Base-by-base conservation (phyloP, 2,329 filamentous ascomycete species). In the Gnomoniopsis smithogilvyi region DNA sequence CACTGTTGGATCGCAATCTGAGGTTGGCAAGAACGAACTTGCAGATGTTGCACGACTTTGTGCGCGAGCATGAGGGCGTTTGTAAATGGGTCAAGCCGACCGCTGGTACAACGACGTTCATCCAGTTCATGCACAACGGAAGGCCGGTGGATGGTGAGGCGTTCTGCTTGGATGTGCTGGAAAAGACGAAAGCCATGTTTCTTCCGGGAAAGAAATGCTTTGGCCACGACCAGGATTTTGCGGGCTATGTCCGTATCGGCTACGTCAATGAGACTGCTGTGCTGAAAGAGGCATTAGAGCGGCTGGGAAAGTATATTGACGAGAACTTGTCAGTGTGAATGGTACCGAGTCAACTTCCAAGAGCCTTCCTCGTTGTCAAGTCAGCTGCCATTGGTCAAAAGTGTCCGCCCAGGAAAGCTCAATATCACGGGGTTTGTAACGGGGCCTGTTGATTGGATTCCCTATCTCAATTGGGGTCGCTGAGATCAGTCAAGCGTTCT, bases 71-170 rank as follows among this genome's bases (percentile, higher is more conserved):
- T 68, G 77, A 80, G 43, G 80, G 82, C 63, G 79, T 83, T 7
- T 88, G 85, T 66, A 81, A 81, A 1, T 95, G 89, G 89, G 79
- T 86, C 4, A 89, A 85, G 71, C 92, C 92, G 1, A 83, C 83
- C 6, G 91, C 90, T 1, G 92, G 91, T 0, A 96, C 91, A 2
- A 94, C 89, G 10, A 89, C 89, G 0, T 90, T 96, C 67, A 74
- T 96, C 58, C 85, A 82, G 66, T 91, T 96, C 64, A 78, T 77
- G 55, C 78, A 80, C 53, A 80, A 82, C 0, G 71, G 76, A 0
- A 77, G 80, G 68, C 80, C 85, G 1, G 80, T 96, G 0, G 85
- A 94, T 66, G 89, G 93, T 62, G 83, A 82, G n/a, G 78, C 78
- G 3, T 88, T 96, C 65, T 94, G 89, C 66, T 76, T 84, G 65